These are phyloP conservation scores for Moricandia arvensis DNA, from an alignment of 345 rosid species.

Conservation along the genomic window DNA sequence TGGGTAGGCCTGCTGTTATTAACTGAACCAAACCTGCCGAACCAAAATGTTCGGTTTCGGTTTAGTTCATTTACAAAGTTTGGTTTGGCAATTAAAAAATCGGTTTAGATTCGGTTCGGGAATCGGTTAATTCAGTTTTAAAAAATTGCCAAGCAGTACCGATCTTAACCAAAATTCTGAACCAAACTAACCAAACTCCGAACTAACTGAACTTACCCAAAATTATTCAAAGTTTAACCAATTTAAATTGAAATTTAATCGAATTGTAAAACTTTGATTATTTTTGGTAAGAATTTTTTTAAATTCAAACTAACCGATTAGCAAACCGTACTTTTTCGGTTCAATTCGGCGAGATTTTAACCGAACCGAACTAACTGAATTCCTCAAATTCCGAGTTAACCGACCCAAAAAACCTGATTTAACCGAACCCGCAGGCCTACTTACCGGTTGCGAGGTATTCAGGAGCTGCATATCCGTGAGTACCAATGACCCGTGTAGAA, in stretches of 20 bases:
- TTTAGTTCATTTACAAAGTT: background rate
- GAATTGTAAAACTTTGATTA: background rate
- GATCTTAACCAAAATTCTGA: background rate
- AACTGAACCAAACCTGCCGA: background rate
- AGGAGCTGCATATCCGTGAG: slow-evolving; percentile 95
- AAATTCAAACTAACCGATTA: background rate
- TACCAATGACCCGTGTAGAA: slow-evolving; percentile 89
- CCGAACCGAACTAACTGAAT: background rate
- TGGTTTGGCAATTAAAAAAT: background rate
- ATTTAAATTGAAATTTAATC: too few species aligned
- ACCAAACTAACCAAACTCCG: background rate
- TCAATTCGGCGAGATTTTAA: background rate
- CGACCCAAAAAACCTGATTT: background rate
- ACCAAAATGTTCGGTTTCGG: background rate
- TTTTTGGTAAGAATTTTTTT: background rate
- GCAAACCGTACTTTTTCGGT: background rate
- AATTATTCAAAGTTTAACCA: background rate
- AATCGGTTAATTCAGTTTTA: too few species aligned
- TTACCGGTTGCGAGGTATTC: slow-evolving; percentile 88
- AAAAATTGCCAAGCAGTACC: background rate
- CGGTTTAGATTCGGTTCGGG: background rate
- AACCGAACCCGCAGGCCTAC: background rate
- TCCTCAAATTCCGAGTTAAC: too few species aligned
- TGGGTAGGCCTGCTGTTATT: background rate
- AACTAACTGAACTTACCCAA: background rate